Evolutionary conservation across 345 rosid genomes (phyloP).

Genomic region (Arabidopsis thaliana): TAIR10.1 NC_003070.9:28886001-28886500

Average conservation of each 20-base stretch:
- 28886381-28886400: background rate
- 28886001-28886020: slow-evolving; percentile 35
- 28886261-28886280: slow-evolving; percentile 14
- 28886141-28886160: background rate
- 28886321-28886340: too few relatives aligned
- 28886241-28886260: background rate
- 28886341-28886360: slow-evolving; percentile 16
- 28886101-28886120: background rate
- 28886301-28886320: too few relatives aligned
- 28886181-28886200: too few relatives aligned
- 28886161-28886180: background rate
- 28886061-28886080: background rate
- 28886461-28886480: slow-evolving; percentile 44
- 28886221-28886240: background rate
- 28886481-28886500: slow-evolving; percentile 44
- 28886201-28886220: too few relatives aligned
- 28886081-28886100: background rate
- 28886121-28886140: background rate
- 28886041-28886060: background rate
- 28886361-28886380: background rate
- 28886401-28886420: background rate
- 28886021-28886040: slow-evolving; percentile 9
- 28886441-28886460: background rate
- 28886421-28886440: background rate
- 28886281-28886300: background rate